These are phyloP conservation scores for Aspergillus spinulosporus DNA, from an alignment of 2,329 filamentous ascomycete genomes.

Conservation along the genomic window DNA sequence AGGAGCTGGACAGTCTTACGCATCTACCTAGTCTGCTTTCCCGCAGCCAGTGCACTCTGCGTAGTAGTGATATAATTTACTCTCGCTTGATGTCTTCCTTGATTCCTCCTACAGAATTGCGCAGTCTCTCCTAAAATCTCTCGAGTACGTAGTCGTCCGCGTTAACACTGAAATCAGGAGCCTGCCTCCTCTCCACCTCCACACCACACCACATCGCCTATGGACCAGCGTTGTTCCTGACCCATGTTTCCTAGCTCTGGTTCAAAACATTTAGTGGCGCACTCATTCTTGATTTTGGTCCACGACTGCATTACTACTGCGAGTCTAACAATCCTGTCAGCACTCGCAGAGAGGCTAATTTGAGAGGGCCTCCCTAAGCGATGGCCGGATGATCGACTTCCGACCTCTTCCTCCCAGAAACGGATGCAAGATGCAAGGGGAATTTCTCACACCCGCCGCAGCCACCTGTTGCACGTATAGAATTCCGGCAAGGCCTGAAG, in stretches of 20 bases:
- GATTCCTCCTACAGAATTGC: not conserved
- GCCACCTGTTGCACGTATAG: conserved; percentile 22
- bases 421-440: conserved; percentile 27
- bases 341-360: not conserved
- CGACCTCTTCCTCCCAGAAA: conserved; percentile 10
- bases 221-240: conserved; percentile 11
- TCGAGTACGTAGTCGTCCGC: not conserved
- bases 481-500: conserved; percentile 2
- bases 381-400: conserved; percentile 21
- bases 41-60: no score
- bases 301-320: not conserved
- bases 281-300: not conserved
- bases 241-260: conserved; percentile 10
- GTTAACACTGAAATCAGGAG: conserved; percentile 1
- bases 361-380: not conserved
- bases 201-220: conserved; percentile 18
- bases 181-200: conserved; percentile 12
- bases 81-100: not conserved
- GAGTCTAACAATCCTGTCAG: not conserved
- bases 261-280: not conserved
- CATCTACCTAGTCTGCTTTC: no score
- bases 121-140: not conserved
- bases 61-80: no score
- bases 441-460: conserved; percentile 19
- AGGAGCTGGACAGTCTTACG: no score